phyloP scores from a whole-genome alignment of 129 eudicot genomes.

The Chrysanthemum makinoi region DNA sequence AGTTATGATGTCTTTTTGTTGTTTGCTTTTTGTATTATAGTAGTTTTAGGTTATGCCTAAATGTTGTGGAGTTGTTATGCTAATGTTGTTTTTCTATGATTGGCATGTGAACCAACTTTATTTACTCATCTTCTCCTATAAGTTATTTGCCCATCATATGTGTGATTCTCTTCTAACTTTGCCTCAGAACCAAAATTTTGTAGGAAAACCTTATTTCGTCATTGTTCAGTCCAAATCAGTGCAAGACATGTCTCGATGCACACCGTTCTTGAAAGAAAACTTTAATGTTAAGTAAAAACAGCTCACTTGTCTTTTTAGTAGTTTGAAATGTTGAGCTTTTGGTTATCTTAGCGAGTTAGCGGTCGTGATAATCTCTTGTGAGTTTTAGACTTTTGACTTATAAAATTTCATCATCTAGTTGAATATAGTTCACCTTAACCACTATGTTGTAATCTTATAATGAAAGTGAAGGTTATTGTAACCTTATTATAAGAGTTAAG shows the following conservation, averaged over 20 bases:
- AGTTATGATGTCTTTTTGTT: slow-evolving; percentile 15
- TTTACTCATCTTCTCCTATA: neutral
- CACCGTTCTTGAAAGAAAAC: too few species aligned
- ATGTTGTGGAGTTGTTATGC: slow-evolving; percentile 28
- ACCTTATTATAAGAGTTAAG: neutral
- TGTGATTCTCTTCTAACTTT: neutral
- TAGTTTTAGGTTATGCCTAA: slow-evolving; percentile 33
- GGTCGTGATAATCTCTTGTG: neutral
- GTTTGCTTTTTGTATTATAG: slow-evolving; percentile 25
- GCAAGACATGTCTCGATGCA: too few species aligned
- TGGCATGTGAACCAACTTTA: slow-evolving; percentile 13
- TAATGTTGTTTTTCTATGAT: slow-evolving; percentile 20
- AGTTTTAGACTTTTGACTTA: neutral
- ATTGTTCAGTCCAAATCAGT: too few species aligned
- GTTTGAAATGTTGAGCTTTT: neutral
- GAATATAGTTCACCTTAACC: neutral
- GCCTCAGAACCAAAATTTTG: neutral
- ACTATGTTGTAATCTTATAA: slow-evolving; percentile 20
- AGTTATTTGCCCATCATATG: slow-evolving; percentile 4
- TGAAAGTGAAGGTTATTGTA: neutral
- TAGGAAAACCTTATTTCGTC: too few species aligned
- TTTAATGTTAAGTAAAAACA: too few species aligned
- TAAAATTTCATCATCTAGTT: neutral
- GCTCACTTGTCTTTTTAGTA: too few species aligned
- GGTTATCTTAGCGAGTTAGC: neutral